phyloP scores from a whole-genome alignment of 371 early-diverging fungal species.

The Fennellomyces sp. region DNA sequence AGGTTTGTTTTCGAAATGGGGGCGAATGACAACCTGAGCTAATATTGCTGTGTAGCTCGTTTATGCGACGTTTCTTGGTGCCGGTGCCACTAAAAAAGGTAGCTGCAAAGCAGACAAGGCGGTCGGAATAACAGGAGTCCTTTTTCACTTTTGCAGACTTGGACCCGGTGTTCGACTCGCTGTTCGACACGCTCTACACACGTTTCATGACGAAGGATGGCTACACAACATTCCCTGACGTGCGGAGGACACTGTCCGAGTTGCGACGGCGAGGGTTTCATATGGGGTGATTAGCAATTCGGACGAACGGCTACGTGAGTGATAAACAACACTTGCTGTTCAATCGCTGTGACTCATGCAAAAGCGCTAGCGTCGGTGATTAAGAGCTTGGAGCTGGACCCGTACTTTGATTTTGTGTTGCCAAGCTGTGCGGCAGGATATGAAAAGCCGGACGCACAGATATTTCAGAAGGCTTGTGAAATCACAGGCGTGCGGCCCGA shows the following conservation, averaged over 20 bases:
- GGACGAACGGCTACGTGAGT: conserved; percentile 49
- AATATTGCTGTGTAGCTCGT: conserved; percentile 23
- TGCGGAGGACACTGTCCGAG: conserved; percentile 25
- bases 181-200: conserved; percentile 37
- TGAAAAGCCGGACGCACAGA: conserved; percentile 39
- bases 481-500: conserved; percentile 18
- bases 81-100: conserved; percentile 38
- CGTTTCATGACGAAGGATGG: conserved; percentile 46
- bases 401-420: conserved; percentile 45
- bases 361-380: conserved; percentile 29
- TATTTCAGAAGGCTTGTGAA: conserved; percentile 42
- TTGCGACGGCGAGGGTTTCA: conserved; percentile 31
- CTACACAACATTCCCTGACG: conserved; percentile 48
- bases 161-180: conserved; percentile 30
- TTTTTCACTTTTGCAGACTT: no score
- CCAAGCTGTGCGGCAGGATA: conserved; percentile 32
- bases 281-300: conserved; percentile 54
- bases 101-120: no score
- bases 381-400: conserved; percentile 34
- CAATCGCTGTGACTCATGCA: not conserved
- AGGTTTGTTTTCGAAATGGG: conserved; percentile 17
- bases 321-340: not conserved
- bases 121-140: no score
- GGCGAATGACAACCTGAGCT: not conserved
- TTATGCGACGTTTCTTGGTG: conserved; percentile 35